Percentiles rank a stretch among this genome's conserved stretches.
These are phyloP conservation scores for Cryoendolithus antarcticus DNA, from an alignment of 2,329 filamentous ascomycete species.

Conservation along the genomic window DNA sequence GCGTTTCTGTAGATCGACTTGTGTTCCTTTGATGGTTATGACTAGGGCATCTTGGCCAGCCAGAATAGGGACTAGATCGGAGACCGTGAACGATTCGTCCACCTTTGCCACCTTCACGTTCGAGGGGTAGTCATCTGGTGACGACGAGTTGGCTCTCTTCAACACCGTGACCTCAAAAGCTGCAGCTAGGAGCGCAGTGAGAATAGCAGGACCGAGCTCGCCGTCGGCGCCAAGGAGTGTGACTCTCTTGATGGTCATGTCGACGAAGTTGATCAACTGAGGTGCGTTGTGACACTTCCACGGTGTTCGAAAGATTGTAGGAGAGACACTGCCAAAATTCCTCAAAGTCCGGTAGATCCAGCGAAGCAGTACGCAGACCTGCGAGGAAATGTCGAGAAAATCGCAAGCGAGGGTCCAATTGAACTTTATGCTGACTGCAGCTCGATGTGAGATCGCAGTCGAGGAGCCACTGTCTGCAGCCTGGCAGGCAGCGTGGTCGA, in stretches of 20 bases:
- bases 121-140: constrained; percentile 24
- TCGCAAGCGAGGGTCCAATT: too few relatives aligned
- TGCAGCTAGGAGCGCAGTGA: constrained; percentile 28
- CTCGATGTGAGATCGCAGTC: too few relatives aligned
- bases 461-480: too few relatives aligned
- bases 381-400: too few relatives aligned
- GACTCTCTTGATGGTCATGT: constrained; percentile 24
- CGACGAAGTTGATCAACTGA: too few relatives aligned
- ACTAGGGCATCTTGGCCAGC: constrained; percentile 46
- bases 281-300: too few relatives aligned
- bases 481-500: too few relatives aligned
- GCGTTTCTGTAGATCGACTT: constrained; percentile 33
- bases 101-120: constrained; percentile 30
- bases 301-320: too few relatives aligned
- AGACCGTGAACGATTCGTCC: constrained; percentile 36
- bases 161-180: constrained; percentile 45
- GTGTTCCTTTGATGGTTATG: constrained; percentile 31
- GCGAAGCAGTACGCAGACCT: too few relatives aligned
- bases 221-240: constrained; percentile 33
- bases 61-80: constrained; percentile 40
- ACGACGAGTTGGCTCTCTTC: constrained; percentile 36
- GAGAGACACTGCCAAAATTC: too few relatives aligned
- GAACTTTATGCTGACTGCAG: too few relatives aligned
- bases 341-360: too few relatives aligned
- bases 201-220: constrained; percentile 31